These are phyloP conservation scores for Perkinsus olseni DNA, from an alignment of 169 alveolate species.

Conservation along the genomic window DNA sequence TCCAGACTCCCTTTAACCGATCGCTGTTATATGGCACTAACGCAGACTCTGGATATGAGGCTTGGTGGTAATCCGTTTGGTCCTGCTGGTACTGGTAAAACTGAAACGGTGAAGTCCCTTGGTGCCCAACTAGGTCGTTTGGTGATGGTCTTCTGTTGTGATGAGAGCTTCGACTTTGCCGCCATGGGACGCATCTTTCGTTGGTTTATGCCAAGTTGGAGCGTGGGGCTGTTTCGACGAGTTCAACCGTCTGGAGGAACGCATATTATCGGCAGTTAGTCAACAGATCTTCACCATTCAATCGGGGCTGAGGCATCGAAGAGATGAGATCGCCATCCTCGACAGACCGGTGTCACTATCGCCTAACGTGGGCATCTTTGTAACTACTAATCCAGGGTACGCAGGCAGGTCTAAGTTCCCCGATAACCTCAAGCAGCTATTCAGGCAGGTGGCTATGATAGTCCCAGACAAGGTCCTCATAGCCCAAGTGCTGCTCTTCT, in stretches of 20 bases:
- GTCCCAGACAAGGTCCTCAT: conserved; percentile 80
- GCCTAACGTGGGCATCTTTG: conserved; percentile 84
- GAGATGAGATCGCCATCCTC: not conserved
- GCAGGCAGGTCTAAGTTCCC: conserved; percentile 94
- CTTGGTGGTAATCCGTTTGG: conserved; percentile 99
- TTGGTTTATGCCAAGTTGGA: conserved; percentile 86
- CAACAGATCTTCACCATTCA: conserved; percentile 84
- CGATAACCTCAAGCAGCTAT: conserved; percentile 83
- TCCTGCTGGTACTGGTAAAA: conserved; percentile 99
- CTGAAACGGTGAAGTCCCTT: conserved; percentile 96
- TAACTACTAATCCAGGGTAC: conserved; percentile 98
- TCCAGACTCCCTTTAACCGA: conserved; percentile 97
- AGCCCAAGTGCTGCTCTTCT: conserved; percentile 84
- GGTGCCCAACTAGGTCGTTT: conserved; percentile 91
- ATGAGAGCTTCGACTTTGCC: conserved; percentile 93
- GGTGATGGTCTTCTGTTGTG: conserved; percentile 95
- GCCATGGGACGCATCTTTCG: conserved; percentile 90
- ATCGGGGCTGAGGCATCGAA: conserved; percentile 74
- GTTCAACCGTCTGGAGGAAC: conserved; percentile 91
- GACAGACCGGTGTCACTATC: not conserved
- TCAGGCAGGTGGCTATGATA: conserved; percentile 85
- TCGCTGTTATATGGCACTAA: conserved; percentile 88
- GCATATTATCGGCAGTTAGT: conserved; percentile 92
- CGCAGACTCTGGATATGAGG: conserved; percentile 90
- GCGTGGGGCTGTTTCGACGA: conserved; percentile 99